These are phyloP conservation scores for Calocybe indica DNA, from an alignment of 768 basidiomycete species.

Conservation along the genomic window DNA sequence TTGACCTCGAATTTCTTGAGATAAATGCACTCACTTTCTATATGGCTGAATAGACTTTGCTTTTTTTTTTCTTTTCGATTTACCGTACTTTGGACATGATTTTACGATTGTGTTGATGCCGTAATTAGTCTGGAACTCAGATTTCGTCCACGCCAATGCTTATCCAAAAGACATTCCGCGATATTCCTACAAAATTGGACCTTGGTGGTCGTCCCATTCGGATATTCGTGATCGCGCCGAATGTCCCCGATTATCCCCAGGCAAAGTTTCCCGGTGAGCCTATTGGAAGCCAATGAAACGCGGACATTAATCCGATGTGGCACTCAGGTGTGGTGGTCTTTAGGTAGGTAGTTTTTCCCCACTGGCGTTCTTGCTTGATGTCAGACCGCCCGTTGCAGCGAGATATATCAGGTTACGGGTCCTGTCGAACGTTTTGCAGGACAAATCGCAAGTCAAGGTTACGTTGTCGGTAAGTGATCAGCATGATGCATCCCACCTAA, in stretches of 20 bases:
- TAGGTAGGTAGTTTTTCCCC: constrained; percentile 41
- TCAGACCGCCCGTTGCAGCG: constrained; percentile 37
- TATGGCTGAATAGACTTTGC: too few species aligned
- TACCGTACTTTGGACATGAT: too few species aligned
- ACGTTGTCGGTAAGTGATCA: constrained; percentile 59
- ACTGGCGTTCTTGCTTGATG: not conserved
- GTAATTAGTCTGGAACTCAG: too few species aligned
- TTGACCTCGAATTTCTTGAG: too few species aligned
- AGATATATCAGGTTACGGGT: constrained; percentile 96
- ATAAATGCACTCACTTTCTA: too few species aligned
- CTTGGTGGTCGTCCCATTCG: constrained; percentile 58
- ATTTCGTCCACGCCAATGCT: constrained; percentile 49
- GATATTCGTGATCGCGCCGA: constrained; percentile 79
- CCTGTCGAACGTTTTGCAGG: constrained; percentile 92
- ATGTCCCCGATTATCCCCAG: constrained; percentile 75
- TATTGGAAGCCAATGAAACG: not conserved
- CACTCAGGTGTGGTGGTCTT: constrained; percentile 73
- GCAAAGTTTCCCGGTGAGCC: constrained; percentile 81
- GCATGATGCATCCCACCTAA: not conserved
- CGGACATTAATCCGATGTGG: not conserved
- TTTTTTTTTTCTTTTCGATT: too few species aligned
- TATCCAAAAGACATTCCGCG: constrained; percentile 72
- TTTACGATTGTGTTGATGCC: too few species aligned
- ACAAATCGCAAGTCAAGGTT: constrained; percentile 84
- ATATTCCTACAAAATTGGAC: constrained; percentile 67